These are phyloP conservation scores for Leucogyrophana mollusca DNA, from an alignment of 768 basidiomycete genomes.

Conservation along the genomic window DNA sequence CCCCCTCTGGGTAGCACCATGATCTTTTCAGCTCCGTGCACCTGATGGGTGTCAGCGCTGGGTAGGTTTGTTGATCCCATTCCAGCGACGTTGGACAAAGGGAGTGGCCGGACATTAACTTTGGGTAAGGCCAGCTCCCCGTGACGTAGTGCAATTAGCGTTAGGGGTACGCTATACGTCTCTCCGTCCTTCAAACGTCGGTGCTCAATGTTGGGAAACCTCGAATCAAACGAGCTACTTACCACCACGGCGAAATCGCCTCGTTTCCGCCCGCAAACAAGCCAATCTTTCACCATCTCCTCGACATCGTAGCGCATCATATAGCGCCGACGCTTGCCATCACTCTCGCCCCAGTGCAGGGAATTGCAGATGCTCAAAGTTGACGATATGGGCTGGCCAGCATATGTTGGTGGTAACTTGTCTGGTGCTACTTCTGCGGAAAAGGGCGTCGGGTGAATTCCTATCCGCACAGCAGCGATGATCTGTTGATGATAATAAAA, in stretches of 20 bases:
- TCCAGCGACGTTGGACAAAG: slow-evolving; percentile 46
- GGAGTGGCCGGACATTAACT: slow-evolving; percentile 61
- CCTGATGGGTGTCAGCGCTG: slow-evolving; percentile 76
- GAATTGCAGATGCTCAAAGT: slow-evolving; percentile 66
- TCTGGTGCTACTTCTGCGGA: slow-evolving; percentile 26
- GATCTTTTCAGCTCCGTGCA: slow-evolving; percentile 80
- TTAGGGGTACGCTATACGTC: slow-evolving; percentile 60
- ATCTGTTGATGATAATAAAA: slow-evolving; percentile 44
- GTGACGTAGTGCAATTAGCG: slow-evolving; percentile 84
- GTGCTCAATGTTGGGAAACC: slow-evolving; percentile 3
- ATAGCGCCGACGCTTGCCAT: slow-evolving; percentile 43
- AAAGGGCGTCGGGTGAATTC: slow-evolving; percentile 45
- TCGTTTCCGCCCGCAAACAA: slow-evolving; percentile 84
- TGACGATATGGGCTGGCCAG: slow-evolving; percentile 83
- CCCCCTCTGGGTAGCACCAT: slow-evolving; percentile 82
- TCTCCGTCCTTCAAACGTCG: slow-evolving; percentile 52
- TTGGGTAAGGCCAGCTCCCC: slow-evolving; percentile 79
- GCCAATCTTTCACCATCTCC: slow-evolving; percentile 81
- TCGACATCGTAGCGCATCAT: slow-evolving; percentile 78
- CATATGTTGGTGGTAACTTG: slow-evolving; percentile 55
- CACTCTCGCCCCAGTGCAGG: slow-evolving; percentile 70
- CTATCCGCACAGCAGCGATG: slow-evolving; percentile 57
- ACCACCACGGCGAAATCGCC: slow-evolving; percentile 81
- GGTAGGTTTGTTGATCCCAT: slow-evolving; percentile 63
- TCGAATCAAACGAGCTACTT: slow-evolving; percentile 18